Conservation (phyloP, 2,329 filamentous ascomycete species). For the Colletotrichum scovillei region DNA sequence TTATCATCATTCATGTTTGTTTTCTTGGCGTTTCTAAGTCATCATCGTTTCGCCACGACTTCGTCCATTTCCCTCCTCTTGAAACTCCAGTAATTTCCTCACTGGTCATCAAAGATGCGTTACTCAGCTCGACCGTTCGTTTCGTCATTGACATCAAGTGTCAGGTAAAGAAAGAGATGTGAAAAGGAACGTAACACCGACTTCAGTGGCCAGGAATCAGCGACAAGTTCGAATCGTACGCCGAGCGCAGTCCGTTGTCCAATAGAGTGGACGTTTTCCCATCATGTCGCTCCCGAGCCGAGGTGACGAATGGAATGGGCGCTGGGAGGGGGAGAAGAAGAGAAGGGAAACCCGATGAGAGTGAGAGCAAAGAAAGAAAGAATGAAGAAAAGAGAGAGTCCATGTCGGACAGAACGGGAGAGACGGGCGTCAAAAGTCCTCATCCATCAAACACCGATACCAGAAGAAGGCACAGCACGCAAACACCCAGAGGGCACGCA, state of each 20-base stretch:
- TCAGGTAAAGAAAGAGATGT: background rate
- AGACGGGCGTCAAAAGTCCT: constrained; percentile 22
- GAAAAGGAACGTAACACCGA: background rate
- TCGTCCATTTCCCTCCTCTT: background rate
- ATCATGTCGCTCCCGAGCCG: background rate
- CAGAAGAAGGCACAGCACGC: constrained; percentile 31
- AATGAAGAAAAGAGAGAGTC: background rate
- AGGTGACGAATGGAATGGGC: background rate
- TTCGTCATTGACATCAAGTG: background rate
- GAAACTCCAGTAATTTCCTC: background rate
- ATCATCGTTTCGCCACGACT: background rate
- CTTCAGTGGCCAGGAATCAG: background rate
- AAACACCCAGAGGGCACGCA: constrained; percentile 24
- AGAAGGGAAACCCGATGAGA: background rate
- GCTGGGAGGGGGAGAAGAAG: background rate
- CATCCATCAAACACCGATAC: constrained; percentile 31
- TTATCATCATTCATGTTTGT: background rate
- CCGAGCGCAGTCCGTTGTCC: background rate
- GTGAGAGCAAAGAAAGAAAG: background rate
- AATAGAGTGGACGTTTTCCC: background rate
- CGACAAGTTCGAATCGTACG: background rate
- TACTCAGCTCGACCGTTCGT: background rate
- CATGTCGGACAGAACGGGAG: background rate
- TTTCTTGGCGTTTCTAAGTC: background rate
- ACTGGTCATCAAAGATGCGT: background rate